A percentile compares a stretch with the other conserved stretches of the same genome.
phyloP scores from a whole-genome alignment of 2,329 filamentous ascomycete species.

The Pseudopithomyces maydicus region DNA sequence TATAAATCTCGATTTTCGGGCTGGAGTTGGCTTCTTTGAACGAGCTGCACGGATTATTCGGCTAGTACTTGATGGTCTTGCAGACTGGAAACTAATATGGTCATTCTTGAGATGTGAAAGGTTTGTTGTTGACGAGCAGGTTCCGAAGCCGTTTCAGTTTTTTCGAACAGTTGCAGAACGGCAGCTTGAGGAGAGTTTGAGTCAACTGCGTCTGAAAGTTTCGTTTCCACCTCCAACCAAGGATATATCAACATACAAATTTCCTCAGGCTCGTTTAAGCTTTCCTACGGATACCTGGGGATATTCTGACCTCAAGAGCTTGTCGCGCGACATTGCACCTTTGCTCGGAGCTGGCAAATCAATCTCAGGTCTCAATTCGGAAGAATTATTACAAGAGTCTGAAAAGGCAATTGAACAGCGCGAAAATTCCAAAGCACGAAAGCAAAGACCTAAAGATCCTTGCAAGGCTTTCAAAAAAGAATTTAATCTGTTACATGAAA shows the following conservation, averaged over 20 bases:
- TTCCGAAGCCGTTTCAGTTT: constrained; percentile 4
- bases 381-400: neutral
- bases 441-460: neutral
- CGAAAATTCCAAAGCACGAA: neutral
- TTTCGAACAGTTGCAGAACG: neutral
- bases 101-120: constrained; percentile 15
- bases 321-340: too few species aligned
- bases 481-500: neutral
- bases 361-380: neutral
- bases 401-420: neutral
- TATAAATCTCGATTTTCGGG: constrained; percentile 12
- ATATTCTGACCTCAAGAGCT: too few species aligned
- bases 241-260: neutral
- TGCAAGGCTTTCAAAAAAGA: neutral
- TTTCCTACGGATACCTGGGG: too few species aligned
- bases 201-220: too few species aligned
- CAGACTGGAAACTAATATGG: constrained; percentile 22
- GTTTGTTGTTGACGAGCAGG: constrained; percentile 1
- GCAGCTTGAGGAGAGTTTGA: neutral
- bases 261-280: neutral
- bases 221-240: too few species aligned
- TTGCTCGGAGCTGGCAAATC: too few species aligned
- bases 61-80: constrained; percentile 2
- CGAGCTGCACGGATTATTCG: neutral
- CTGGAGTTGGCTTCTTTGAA: neutral